Evolutionary conservation across 2,329 filamentous ascomycete genomes (phyloP), one percentile per base, ranked within the genome.

Genomic region (Trichoderma guizhouense): DNA sequence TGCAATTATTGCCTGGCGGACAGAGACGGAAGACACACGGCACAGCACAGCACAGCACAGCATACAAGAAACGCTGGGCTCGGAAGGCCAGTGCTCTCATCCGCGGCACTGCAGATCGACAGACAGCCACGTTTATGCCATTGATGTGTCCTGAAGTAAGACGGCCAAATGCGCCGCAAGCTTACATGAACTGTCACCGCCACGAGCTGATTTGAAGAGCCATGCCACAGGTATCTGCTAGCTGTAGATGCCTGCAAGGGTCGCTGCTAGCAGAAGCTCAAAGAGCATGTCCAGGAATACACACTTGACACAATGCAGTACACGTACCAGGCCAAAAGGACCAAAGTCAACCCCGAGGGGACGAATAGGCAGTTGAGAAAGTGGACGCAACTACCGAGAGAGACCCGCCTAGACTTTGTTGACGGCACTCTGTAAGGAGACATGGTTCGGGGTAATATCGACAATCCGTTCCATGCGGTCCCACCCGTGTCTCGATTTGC

Each of bases 401-500:
- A 66, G 63, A 30, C 63, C 47, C 63, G 63, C 63, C 26, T 9
- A 8, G 39, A 28, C 24, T 12, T 55, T 66, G 21, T 55, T 39
- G 61, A 51, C 39, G 39, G 61, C 39, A 34, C 63, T 34, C 30
- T 24, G 32, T 61, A 15, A 9, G 63, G 43, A 39, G 63, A 28
- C 64, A 67, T 67, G 64, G 64, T 67, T 67, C 65, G 65, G 65
- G 53, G 65, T 68, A 67, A 43, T 67, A 67, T 43, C 47, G 32
- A 14, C 51, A 11, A 14, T 32, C 64, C 51, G 64, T 58, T 67
- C 64, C 64, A 67, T 43, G 64, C 43, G 5, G 32, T 58, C 51
- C 28, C 62, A 34, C 62, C 26, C 39, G 30, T 26, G 36, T 60
- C n/a, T 60, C 36, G 34, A 60, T 47, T 36, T 39, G 30, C 58